These are phyloP conservation scores for Sanghuangporus sanghuang DNA, from an alignment of 1,284 basidiomycete genomes.

Conservation along the genomic window DNA sequence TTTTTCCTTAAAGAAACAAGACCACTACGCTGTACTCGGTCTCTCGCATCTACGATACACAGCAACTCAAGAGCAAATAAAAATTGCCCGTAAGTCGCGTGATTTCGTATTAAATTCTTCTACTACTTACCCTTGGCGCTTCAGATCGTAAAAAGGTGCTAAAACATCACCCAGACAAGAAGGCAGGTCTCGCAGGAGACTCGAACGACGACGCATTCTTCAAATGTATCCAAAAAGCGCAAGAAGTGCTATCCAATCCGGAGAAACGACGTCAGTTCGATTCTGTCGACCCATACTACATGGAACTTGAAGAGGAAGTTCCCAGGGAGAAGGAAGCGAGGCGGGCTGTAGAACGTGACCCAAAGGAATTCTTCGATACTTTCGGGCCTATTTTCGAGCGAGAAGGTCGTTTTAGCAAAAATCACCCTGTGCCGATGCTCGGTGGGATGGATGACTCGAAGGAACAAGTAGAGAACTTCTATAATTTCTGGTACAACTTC, in stretches of 20 bases:
- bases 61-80: constrained; percentile 91
- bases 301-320: constrained; percentile 73
- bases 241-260: constrained; percentile 84
- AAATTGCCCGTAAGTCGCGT: constrained; percentile 80
- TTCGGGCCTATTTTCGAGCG: constrained; percentile 84
- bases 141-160: constrained; percentile 94
- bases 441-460: constrained; percentile 74
- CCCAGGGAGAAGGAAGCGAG: constrained; percentile 69
- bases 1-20: constrained; percentile 71
- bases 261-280: constrained; percentile 95
- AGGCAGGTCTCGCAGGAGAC: constrained; percentile 69
- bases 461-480: constrained; percentile 87
- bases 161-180: constrained; percentile 99
- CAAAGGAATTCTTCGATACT: constrained; percentile 55
- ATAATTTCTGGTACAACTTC: constrained; percentile 99
- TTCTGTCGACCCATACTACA: constrained; percentile 82
- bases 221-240: constrained; percentile 98
- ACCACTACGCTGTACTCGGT: constrained; percentile 95
- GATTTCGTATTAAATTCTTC: background rate
- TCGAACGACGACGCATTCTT: constrained; percentile 98
- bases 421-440: constrained; percentile 81
- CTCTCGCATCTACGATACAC: constrained; percentile 87
- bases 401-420: constrained; percentile 88
- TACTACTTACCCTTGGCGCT: constrained; percentile 8
- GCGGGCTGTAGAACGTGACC: constrained; percentile 37